Evolutionary conservation across 139 green algal genomes (phyloP).

Genomic region (Closterium sp.): DNA sequence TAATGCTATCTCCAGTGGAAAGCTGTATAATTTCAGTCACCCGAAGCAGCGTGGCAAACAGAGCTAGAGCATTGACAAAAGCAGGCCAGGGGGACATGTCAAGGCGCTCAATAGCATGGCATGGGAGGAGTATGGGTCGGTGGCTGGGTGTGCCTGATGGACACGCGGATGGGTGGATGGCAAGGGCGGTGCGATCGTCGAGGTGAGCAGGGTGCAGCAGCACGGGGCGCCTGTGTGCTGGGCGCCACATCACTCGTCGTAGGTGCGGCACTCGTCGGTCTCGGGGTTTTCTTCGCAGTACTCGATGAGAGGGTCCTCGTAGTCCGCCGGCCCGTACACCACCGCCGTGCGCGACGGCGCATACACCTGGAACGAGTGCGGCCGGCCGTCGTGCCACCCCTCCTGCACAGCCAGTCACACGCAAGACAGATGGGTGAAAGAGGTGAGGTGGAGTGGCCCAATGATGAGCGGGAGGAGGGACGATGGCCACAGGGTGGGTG

Average conservation of each 20-base stretch:
- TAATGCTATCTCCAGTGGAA: too few relatives aligned
- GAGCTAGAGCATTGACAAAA: too few relatives aligned
- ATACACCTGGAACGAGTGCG: constrained; percentile 53
- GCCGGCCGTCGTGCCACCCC: constrained; percentile 46
- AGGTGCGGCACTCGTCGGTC: neutral
- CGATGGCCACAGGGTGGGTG: too few relatives aligned
- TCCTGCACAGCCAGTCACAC: constrained; percentile 27
- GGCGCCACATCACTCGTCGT: neutral
- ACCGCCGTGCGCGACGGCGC: constrained; percentile 46
- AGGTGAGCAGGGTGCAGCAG: neutral
- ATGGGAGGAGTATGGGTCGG: neutral
- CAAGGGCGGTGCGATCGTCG: too few relatives aligned
- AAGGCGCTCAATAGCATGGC: neutral
- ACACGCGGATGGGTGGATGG: neutral
- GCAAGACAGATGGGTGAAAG: neutral
- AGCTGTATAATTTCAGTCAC: too few relatives aligned
- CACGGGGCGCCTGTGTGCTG: neutral
- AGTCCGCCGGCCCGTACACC: constrained; percentile 52
- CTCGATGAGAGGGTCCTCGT: neutral
- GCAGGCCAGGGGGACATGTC: neutral
- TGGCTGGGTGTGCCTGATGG: neutral
- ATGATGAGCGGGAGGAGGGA: neutral
- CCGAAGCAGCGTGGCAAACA: neutral
- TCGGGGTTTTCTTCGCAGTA: neutral
- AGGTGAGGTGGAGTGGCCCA: neutral